Evolutionary conservation across 305 asterid genomes (phyloP).

Genomic region (Fraxinus ornus): DNA sequence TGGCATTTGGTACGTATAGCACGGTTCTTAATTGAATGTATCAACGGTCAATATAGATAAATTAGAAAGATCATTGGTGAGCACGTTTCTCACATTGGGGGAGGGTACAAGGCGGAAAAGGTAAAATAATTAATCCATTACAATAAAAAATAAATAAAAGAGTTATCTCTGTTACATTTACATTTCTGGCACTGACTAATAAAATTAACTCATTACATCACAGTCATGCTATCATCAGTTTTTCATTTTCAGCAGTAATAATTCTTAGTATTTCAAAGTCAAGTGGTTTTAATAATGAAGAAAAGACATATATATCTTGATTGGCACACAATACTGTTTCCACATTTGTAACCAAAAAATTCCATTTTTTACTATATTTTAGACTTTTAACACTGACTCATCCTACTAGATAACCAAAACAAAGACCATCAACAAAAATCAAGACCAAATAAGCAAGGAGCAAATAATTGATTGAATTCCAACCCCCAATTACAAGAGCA

Average conservation of each 20-base stretch:
- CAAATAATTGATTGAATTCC: constrained; percentile 3
- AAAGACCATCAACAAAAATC: not conserved
- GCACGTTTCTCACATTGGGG: not conserved
- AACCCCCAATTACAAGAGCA: constrained; percentile 5
- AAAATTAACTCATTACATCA: not conserved
- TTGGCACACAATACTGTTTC: not conserved
- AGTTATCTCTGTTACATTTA: not conserved
- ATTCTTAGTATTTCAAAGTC: not conserved
- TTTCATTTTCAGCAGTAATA: not conserved
- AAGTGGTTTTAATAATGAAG: not conserved
- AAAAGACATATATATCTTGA: not conserved
- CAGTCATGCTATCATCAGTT: not conserved
- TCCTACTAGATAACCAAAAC: not conserved
- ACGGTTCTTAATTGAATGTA: not conserved
- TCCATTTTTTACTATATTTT: not conserved
- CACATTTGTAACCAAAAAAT: not conserved
- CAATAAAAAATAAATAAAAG: no score
- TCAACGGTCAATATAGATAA: not conserved
- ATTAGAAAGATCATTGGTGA: not conserved
- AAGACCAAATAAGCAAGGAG: not conserved
- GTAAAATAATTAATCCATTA: not conserved
- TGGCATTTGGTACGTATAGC: no score
- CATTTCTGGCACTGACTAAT: not conserved
- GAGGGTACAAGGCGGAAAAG: not conserved
- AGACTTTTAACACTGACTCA: not conserved